A percentile compares a stretch with the other conserved stretches of the same genome.
These are phyloP conservation scores for Phaffia rhodozyma DNA, from an alignment of 1,284 basidiomycete species.

Conservation along the genomic window DNA sequence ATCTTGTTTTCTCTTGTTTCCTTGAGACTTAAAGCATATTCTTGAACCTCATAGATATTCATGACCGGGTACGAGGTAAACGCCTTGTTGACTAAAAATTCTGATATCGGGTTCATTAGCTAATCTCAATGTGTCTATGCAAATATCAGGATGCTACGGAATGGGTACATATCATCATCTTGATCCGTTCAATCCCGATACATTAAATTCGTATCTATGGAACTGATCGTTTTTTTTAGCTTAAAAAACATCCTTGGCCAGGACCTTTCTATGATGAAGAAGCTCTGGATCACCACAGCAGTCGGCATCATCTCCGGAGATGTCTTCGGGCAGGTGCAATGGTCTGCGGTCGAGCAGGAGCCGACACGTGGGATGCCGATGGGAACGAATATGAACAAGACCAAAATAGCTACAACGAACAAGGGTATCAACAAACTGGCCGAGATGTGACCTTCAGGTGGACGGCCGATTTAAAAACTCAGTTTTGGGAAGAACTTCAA, in stretches of 20 bases:
- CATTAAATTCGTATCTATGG: slow-evolving; percentile 42
- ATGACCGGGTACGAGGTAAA: slow-evolving; percentile 64
- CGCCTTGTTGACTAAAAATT: background rate
- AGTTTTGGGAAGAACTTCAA: slow-evolving; percentile 74
- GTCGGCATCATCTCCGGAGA: slow-evolving; percentile 42
- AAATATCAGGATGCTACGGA: slow-evolving; percentile 4
- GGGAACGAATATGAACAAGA: slow-evolving; percentile 58
- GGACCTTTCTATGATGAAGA: slow-evolving; percentile 76
- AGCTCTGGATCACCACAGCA: slow-evolving; percentile 46
- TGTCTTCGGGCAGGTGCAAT: slow-evolving; percentile 54
- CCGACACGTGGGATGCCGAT: slow-evolving; percentile 46
- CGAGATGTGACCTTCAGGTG: slow-evolving; percentile 57
- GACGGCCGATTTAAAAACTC: slow-evolving; percentile 60
- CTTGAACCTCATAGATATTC: slow-evolving; percentile 58
- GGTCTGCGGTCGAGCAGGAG: slow-evolving; percentile 63
- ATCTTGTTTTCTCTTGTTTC: background rate
- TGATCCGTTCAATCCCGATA: background rate
- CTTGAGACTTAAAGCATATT: no score
- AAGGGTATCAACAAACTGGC: slow-evolving; percentile 26
- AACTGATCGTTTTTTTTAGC: slow-evolving; percentile 49
- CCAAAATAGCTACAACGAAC: slow-evolving; percentile 34
- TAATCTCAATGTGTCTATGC: background rate
- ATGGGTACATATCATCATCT: background rate
- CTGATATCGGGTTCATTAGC: background rate
- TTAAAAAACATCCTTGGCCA: slow-evolving; percentile 76